A percentile compares a stretch with the other conserved stretches of the same genome.
Conservation (phyloP, 768 basidiomycete genomes). For the Leccinum subgranulosum region DNA sequence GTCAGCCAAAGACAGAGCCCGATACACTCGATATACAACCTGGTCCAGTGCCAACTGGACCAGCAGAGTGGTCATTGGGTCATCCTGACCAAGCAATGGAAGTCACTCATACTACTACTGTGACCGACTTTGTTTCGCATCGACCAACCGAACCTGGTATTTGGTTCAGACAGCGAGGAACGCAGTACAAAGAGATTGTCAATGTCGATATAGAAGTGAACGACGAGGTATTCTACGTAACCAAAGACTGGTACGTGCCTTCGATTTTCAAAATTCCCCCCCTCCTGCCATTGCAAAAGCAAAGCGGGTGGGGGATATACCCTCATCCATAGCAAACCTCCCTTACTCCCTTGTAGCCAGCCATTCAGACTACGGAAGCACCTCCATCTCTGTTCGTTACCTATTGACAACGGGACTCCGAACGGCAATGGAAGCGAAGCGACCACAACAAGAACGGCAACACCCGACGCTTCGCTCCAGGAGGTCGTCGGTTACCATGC, state of each 20-base stretch:
- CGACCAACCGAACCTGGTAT: constrained; percentile 19
- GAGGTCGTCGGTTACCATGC: constrained; percentile 16
- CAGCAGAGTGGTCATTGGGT: not conserved
- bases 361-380: constrained; percentile 16
- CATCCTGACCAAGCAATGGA: not conserved
- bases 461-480: not conserved
- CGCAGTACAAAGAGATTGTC: constrained; percentile 17
- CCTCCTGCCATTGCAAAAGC: not conserved
- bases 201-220: constrained; percentile 21
- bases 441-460: not conserved
- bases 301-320: not conserved
- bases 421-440: not conserved
- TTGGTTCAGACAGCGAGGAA: constrained; percentile 27
- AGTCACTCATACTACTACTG: not conserved
- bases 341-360: not conserved
- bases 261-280: not conserved
- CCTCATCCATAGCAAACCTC: not conserved
- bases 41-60: not conserved
- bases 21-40: not conserved
- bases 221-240: constrained; percentile 20
- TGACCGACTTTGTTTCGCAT: constrained; percentile 11
- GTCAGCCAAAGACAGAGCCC: not conserved
- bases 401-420: not conserved
- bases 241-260: constrained; percentile 15
- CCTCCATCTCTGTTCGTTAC: constrained; percentile 24